phyloP scores from a whole-genome alignment of 805 yeast species.

The Sporopachydermia quercuum region DNA sequence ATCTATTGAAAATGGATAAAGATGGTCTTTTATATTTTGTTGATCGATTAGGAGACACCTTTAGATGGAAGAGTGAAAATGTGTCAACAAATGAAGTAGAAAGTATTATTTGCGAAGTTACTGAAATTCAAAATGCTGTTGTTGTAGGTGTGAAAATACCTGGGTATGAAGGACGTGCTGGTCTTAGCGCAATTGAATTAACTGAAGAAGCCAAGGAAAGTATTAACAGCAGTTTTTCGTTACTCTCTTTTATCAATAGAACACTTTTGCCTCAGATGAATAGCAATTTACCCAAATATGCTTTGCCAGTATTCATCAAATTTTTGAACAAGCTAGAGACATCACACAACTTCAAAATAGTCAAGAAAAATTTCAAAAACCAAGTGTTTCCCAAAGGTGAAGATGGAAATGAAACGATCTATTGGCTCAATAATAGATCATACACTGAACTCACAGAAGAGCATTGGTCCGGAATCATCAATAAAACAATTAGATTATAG shows the following conservation, averaged over 20 bases:
- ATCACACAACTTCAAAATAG: slow-evolving; percentile 73
- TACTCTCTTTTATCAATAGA: background rate
- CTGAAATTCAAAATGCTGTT: slow-evolving; percentile 39
- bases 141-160: slow-evolving; percentile 83
- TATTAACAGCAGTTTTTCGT: no score
- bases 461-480: slow-evolving; percentile 32
- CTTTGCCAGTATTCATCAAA: slow-evolving; percentile 72
- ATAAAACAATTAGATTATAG: background rate
- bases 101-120: slow-evolving; percentile 38
- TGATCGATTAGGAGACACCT: slow-evolving; percentile 89
- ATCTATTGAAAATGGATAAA: slow-evolving; percentile 53
- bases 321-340: slow-evolving; percentile 45
- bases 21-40: slow-evolving; percentile 67
- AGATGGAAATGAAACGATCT: slow-evolving; percentile 42
- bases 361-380: slow-evolving; percentile 51
- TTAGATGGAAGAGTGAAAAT: slow-evolving; percentile 93
- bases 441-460: slow-evolving; percentile 43
- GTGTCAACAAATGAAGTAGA: slow-evolving; percentile 92
- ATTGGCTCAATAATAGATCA: slow-evolving; percentile 45
- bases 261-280: slow-evolving; percentile 13
- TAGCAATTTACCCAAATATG: slow-evolving; percentile 58
- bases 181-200: slow-evolving; percentile 57
- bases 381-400: slow-evolving; percentile 58
- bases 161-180: slow-evolving; percentile 88
- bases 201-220: slow-evolving; percentile 21